A percentile compares a stretch with the other conserved stretches of the same genome.
These are phyloP conservation scores for Cytidiella melzeri DNA, from an alignment of 768 basidiomycete genomes.

Conservation along the genomic window DNA sequence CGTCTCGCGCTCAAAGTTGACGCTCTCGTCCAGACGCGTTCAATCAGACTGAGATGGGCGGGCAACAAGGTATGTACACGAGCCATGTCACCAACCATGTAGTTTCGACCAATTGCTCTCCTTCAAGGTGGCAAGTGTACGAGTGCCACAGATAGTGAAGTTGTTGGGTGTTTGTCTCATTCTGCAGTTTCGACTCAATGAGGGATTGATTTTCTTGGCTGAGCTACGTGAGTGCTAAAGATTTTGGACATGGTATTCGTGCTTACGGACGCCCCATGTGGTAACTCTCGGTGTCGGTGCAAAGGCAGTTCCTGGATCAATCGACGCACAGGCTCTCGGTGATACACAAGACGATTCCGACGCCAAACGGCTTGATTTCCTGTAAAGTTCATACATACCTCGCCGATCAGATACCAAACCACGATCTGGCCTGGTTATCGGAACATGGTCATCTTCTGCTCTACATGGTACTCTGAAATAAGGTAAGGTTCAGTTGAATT, in stretches of 20 bases:
- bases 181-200: constrained; percentile 35
- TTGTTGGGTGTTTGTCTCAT: constrained; percentile 42
- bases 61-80: constrained; percentile 40
- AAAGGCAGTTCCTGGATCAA: constrained; percentile 33
- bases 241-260: neutral
- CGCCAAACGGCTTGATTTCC: neutral
- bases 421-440: neutral
- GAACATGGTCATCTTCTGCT: constrained; percentile 34
- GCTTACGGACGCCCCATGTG: neutral
- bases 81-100: constrained; percentile 7
- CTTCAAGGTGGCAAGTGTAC: constrained; percentile 51
- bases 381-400: no score
- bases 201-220: constrained; percentile 87
- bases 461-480: constrained; percentile 67
- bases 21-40: constrained; percentile 68
- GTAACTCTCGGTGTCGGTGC: constrained; percentile 55
- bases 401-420: no score
- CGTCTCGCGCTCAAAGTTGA: no score
- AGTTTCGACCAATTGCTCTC: neutral
- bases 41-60: constrained; percentile 71
- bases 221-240: constrained; percentile 52
- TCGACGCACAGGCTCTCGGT: neutral
- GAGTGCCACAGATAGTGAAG: constrained; percentile 45
- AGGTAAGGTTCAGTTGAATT: constrained; percentile 26
- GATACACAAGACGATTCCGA: neutral